Conservation (phyloP, 225 moss, liverwort and hornwort species). For the Pseudoscleropodium purum region DNA sequence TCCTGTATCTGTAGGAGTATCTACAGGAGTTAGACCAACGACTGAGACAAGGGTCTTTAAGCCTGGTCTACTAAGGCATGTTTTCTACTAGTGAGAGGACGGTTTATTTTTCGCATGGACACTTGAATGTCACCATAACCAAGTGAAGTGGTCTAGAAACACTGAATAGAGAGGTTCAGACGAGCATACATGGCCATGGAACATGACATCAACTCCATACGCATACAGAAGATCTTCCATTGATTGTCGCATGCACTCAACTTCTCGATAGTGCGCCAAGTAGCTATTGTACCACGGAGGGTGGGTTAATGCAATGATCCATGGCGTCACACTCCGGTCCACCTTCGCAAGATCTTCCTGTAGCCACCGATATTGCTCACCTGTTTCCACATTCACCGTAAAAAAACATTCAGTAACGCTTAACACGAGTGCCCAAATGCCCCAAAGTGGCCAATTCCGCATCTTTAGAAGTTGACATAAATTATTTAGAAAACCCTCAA, state of each 20-base stretch:
- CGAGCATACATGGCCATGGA: constrained; percentile 68
- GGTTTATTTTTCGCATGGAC: not conserved
- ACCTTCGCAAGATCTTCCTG: constrained; percentile 66
- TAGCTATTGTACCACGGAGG: constrained; percentile 98
- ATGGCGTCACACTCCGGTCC: constrained; percentile 79
- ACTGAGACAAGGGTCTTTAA: not conserved
- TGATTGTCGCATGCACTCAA: constrained; percentile 78
- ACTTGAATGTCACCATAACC: not conserved
- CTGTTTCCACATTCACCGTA: constrained; percentile 13
- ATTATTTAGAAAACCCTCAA: not conserved
- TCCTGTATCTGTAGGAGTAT: not conserved
- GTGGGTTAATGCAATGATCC: constrained; percentile 75
- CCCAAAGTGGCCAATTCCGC: not conserved
- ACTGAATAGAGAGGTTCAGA: not conserved
- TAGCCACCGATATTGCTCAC: constrained; percentile 78
- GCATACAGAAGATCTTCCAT: constrained; percentile 75
- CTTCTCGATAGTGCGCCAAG: constrained; percentile 70
- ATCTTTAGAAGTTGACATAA: not conserved
- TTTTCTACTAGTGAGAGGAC: not conserved
- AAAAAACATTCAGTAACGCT: not conserved
- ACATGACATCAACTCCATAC: constrained; percentile 65
- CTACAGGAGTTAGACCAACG: not conserved
- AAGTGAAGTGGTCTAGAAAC: too few species aligned
- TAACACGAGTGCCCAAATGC: not conserved
- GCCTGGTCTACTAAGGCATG: not conserved